Conservation (phyloP, 2,329 filamentous ascomycete genomes). For the Fonsecaea erecta region DNA sequence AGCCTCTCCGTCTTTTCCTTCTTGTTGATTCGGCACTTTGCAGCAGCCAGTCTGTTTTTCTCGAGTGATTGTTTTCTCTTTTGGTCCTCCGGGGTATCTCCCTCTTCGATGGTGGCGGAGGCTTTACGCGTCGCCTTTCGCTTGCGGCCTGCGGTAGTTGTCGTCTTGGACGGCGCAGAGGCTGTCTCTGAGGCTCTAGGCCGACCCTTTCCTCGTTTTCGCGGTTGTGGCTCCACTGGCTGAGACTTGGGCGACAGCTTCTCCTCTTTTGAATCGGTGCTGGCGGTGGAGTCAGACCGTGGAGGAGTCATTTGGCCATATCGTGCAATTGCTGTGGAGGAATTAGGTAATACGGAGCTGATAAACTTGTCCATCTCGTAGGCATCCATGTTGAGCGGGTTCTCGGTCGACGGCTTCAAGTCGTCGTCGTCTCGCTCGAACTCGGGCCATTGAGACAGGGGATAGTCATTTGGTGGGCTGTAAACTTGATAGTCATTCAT, state of each 20-base stretch:
- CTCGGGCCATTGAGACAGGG: constrained; percentile 31
- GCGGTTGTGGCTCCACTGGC: constrained; percentile 18
- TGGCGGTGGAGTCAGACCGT: constrained; percentile 34
- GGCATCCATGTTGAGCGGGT: constrained; percentile 17
- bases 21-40: constrained; percentile 39
- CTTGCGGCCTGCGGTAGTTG: constrained; percentile 29
- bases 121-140: constrained; percentile 33
- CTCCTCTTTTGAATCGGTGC: constrained; percentile 25
- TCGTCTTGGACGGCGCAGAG: constrained; percentile 7
- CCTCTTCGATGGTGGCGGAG: constrained; percentile 21
- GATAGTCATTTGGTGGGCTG: constrained; percentile 33
- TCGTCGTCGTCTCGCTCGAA: constrained; percentile 35
- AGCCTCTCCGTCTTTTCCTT: constrained; percentile 38
- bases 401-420: constrained; percentile 22
- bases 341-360: constrained; percentile 27
- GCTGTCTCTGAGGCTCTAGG: constrained; percentile 19
- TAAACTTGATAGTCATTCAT: constrained; percentile 32
- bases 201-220: constrained; percentile 31
- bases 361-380: constrained; percentile 35
- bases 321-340: constrained; percentile 30
- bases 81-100: constrained; percentile 28
- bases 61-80: constrained; percentile 38
- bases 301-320: constrained; percentile 38
- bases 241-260: constrained; percentile 28
- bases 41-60: constrained; percentile 38